Conservation (phyloP, 306 rosid species). For the Prinsepia uniflora region DNA sequence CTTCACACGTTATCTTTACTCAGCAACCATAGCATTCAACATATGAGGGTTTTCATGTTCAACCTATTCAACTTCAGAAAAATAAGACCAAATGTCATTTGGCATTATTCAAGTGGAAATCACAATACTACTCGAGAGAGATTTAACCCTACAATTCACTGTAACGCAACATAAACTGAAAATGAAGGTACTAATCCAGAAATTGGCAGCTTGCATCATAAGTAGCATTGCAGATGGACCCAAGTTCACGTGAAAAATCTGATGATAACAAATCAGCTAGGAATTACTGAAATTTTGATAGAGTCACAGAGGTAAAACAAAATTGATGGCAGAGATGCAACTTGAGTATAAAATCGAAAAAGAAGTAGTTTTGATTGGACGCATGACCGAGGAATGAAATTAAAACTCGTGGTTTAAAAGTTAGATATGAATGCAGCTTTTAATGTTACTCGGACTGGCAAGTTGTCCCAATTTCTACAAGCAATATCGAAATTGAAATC, state of each 20-base stretch:
- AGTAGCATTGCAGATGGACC: too few relatives aligned
- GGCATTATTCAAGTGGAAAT: too few relatives aligned
- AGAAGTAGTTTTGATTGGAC: background rate
- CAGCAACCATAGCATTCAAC: background rate
- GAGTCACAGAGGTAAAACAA: background rate
- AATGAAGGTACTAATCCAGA: constrained; percentile 23
- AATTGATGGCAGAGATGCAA: constrained; percentile 4
- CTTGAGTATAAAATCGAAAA: background rate
- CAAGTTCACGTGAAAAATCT: too few relatives aligned
- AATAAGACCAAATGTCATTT: background rate
- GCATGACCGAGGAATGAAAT: background rate
- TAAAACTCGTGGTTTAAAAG: background rate
- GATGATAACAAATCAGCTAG: background rate
- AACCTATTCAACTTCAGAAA: background rate
- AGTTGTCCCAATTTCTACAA: too few relatives aligned
- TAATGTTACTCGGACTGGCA: background rate
- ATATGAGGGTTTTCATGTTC: background rate
- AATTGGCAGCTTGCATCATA: too few relatives aligned
- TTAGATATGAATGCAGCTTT: background rate
- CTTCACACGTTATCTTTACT: background rate
- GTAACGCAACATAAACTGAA: constrained; percentile 1
- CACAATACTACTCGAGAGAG: background rate
- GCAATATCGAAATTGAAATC: too few relatives aligned
- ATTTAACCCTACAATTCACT: background rate
- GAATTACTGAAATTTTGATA: background rate